Conservation (phyloP, 2,329 filamentous ascomycete species). For the Colletotrichum viniferum region DNA sequence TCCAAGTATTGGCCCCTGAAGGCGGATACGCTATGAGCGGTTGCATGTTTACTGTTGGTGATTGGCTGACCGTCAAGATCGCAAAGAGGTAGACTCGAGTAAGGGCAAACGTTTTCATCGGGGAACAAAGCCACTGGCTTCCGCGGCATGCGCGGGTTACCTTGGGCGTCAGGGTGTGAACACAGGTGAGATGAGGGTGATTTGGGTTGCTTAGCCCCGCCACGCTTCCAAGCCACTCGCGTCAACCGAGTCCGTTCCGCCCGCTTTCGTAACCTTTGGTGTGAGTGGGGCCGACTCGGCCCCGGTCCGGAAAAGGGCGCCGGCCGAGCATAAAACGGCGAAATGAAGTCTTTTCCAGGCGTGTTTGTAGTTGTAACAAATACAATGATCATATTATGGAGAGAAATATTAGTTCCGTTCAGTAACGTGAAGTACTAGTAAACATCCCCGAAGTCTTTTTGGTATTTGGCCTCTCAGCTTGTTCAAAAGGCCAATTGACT, state of each 20-base stretch:
- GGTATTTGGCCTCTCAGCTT: neutral
- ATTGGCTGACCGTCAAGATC: neutral
- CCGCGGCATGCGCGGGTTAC: neutral
- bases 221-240: neutral
- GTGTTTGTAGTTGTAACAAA: neutral
- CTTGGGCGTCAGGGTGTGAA: neutral
- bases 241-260: neutral
- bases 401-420: neutral
- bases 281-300: neutral
- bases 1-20: neutral
- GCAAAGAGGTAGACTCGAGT: neutral
- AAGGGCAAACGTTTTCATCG: neutral
- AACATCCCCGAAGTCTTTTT: neutral
- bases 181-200: neutral
- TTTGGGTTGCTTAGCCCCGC: neutral
- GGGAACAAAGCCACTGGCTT: neutral
- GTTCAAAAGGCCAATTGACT: neutral
- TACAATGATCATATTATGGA: neutral
- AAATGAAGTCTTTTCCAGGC: neutral
- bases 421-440: neutral
- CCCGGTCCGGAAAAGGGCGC: neutral
- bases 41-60: neutral
- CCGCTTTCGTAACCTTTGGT: neutral
- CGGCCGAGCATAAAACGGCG: neutral
- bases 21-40: neutral